A percentile compares a stretch with the other conserved stretches of the same genome.
Conservation (phyloP, 306 rosid genomes). For the Rosa multiflora region DNA sequence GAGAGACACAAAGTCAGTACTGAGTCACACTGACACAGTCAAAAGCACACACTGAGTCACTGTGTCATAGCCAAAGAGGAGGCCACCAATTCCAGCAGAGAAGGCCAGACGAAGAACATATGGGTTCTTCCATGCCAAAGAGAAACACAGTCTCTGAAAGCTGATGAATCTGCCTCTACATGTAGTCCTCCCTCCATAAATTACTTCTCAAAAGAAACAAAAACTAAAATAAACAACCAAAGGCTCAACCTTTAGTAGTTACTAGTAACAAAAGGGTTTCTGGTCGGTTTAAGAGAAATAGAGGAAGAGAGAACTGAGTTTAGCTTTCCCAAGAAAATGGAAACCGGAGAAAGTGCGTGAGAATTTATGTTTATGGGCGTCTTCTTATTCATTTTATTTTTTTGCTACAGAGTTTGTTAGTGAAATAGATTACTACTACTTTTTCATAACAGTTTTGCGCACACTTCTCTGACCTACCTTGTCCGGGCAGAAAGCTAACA, state of each 20-base stretch:
- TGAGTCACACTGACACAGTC: not conserved
- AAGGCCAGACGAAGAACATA: conserved; percentile 66
- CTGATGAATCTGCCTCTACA: conserved; percentile 47
- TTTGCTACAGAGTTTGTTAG: too few species aligned
- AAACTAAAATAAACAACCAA: not conserved
- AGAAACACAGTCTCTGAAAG: conserved; percentile 67
- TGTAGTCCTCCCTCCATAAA: conserved; percentile 60
- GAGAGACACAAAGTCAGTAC: not conserved
- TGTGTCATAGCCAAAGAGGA: conserved; percentile 65
- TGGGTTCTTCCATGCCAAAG: conserved; percentile 61
- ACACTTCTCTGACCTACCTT: not conserved
- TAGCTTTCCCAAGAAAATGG: not conserved
- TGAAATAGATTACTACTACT: too few species aligned
- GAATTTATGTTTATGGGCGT: not conserved
- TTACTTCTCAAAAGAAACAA: not conserved
- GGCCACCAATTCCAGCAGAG: conserved; percentile 75
- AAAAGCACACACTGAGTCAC: not conserved
- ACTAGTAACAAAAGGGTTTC: too few species aligned
- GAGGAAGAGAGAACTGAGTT: not conserved
- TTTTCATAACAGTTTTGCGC: too few species aligned
- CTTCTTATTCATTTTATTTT: too few species aligned
- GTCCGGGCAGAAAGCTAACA: not conserved
- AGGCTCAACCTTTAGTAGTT: not conserved
- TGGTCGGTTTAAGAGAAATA: too few species aligned
- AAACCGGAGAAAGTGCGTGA: not conserved